Base-by-base conservation (phyloP, 108 stramenopile genomes). In the Schizochytrium sp. region DNA sequence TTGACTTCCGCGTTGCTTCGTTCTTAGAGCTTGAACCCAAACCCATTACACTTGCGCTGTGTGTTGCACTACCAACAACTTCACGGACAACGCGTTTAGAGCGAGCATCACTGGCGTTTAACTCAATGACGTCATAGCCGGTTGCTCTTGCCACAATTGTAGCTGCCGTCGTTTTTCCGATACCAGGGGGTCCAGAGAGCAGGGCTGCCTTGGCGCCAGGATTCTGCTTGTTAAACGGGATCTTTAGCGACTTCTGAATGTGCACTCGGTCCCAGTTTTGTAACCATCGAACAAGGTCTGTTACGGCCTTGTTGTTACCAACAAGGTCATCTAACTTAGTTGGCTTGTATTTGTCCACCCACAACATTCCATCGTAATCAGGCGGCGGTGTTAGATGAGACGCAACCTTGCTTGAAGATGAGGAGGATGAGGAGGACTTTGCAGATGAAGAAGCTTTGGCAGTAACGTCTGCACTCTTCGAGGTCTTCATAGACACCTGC, bases 101-200 rank as follows among this genome's bases (percentile, higher is more conserved):
- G 47, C 99, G 93, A 19, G 96, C 96, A 89, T 99, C 99, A 57
- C 96, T 96, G 19, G 99, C 99, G 93, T 99, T 99, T 88, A 97
- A 94, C 93, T 99, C 99, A 13, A 96, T 61, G 2, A 98, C 94
- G 72, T 97, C 96, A n/a, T 96, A 96, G 56, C 96, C 96, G 41
- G 93, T 92, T 87, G 95, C 94, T 53, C 91, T 89, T 42, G 96
- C 96, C 13, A 98, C 94, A 57, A 99, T 89, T 38, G 94, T 94
- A 17, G 98, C 99, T 10, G 96, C 96, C 12, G 99, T 97, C 3
- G 97, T 97, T 89, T 92, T 97, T 88, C 97, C 97, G 91, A 98
- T 98, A 50, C 97, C 97, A 12, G 98, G 98, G n/a, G 97, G 97
- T 8, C 98, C 98, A n/a, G 96, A 97, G 40, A 99, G 92, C 55